Conservation (phyloP, 129 eudicot species). For the Tagetes patula region DNA sequence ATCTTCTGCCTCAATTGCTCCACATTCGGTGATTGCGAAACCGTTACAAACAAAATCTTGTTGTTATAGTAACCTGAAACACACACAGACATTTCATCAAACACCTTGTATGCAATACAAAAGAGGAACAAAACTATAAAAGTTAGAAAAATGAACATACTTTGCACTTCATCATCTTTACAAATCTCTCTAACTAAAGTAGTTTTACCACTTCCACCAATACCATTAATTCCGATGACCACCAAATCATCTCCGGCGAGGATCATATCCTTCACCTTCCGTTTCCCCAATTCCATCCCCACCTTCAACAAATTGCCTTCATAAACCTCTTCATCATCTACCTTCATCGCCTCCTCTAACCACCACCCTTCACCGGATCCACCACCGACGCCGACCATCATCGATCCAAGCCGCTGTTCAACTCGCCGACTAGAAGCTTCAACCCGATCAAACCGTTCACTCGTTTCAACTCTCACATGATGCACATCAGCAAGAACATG, state of each 20-base stretch:
- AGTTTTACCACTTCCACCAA: slow-evolving; percentile 92
- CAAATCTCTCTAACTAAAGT: slow-evolving; percentile 71
- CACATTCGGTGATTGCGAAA: slow-evolving; percentile 84
- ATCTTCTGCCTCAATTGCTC: slow-evolving; percentile 62
- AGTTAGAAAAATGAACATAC: slow-evolving; percentile 39
- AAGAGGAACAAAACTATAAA: background rate
- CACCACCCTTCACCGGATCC: slow-evolving; percentile 27
- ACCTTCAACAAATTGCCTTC: slow-evolving; percentile 49
- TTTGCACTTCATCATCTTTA: slow-evolving; percentile 56
- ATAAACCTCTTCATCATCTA: slow-evolving; percentile 50
- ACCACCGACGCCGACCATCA: slow-evolving; percentile 44
- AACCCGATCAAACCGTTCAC: slow-evolving; percentile 66
- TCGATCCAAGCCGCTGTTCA: slow-evolving; percentile 60
- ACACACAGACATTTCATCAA: background rate
- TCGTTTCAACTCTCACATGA: slow-evolving; percentile 57
- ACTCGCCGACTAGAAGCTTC: slow-evolving; percentile 47
- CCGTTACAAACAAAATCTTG: slow-evolving; percentile 61
- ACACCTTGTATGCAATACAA: background rate
- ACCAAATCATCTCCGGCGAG: slow-evolving; percentile 36
- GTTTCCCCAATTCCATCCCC: slow-evolving; percentile 67
- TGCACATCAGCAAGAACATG: slow-evolving; percentile 92
- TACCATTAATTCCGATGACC: slow-evolving; percentile 74
- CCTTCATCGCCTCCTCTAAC: slow-evolving; percentile 54
- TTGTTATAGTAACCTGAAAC: slow-evolving; percentile 56
- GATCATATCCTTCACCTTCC: slow-evolving; percentile 72